Evolutionary conservation across 1,139 yeast species (phyloP).

Genomic region (Yamadazyma diddensiae): DNA sequence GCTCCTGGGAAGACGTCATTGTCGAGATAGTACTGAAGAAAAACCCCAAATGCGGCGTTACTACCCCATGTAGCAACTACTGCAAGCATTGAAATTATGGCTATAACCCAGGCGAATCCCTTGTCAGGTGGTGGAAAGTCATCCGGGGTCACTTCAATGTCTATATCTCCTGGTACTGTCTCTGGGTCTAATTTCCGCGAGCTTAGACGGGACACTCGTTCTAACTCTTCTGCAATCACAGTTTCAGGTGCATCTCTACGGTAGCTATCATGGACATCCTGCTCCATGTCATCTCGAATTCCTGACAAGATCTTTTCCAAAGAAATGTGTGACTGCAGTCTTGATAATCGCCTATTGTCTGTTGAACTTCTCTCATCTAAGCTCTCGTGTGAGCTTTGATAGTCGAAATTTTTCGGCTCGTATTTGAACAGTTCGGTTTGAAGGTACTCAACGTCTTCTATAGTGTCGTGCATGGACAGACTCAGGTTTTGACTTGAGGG

Average conservation of each 20-base stretch:
- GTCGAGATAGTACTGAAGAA: conserved; percentile 51
- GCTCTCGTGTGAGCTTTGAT: too few relatives aligned
- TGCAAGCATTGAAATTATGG: conserved; percentile 48
- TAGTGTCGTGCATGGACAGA: too few relatives aligned
- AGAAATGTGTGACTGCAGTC: neutral
- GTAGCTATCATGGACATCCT: neutral
- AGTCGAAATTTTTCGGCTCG: too few relatives aligned
- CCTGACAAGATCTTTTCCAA: neutral
- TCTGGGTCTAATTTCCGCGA: too few relatives aligned
- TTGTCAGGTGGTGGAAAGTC: conserved; percentile 67
- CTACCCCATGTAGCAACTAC: conserved; percentile 71
- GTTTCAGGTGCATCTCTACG: neutral
- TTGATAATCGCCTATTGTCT: too few relatives aligned
- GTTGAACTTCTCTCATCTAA: too few relatives aligned
- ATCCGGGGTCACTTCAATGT: too few relatives aligned
- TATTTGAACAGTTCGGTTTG: too few relatives aligned
- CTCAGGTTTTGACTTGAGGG: too few relatives aligned
- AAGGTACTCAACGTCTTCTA: too few relatives aligned
- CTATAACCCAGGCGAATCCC: conserved; percentile 71
- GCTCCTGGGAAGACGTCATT: conserved; percentile 55
- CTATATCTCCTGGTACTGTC: too few relatives aligned
- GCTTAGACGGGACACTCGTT: neutral
- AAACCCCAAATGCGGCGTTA: conserved; percentile 69
- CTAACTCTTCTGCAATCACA: neutral
- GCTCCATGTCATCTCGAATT: neutral